These are phyloP conservation scores for Arctium lappa DNA, from an alignment of 129 eudicot genomes.

Conservation along the genomic window DNA sequence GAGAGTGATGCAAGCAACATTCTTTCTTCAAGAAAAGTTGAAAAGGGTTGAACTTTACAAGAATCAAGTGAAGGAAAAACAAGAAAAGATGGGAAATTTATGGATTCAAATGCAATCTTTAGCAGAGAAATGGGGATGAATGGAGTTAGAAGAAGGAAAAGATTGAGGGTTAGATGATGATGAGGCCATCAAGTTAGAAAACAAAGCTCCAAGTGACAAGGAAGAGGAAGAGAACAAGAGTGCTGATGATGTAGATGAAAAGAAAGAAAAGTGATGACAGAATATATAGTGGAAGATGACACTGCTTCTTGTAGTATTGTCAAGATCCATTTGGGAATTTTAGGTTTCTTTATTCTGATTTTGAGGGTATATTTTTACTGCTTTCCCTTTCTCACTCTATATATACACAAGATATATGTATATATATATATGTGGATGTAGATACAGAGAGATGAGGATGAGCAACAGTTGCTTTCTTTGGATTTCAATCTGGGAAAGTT, in stretches of 20 bases:
- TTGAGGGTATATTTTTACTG: not conserved
- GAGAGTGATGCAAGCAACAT: constrained; percentile 38
- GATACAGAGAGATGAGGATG: not conserved
- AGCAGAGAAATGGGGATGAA: constrained; percentile 26
- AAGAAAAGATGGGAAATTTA: constrained; percentile 13
- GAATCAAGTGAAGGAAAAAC: not conserved
- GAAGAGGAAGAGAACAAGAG: constrained; percentile 11
- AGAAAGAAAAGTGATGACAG: constrained; percentile 15
- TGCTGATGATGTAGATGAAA: constrained; percentile 27
- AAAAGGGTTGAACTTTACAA: constrained; percentile 6
- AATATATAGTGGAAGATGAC: constrained; percentile 54
- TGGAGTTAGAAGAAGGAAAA: constrained; percentile 21
- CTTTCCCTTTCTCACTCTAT: constrained; percentile 1
- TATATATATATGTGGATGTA: not conserved
- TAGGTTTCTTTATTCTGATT: constrained; percentile 9
- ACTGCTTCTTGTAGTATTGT: constrained; percentile 26
- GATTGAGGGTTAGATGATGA: constrained; percentile 25
- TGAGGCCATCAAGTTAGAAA: constrained; percentile 20
- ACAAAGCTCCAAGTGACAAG: constrained; percentile 33
- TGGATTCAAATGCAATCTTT: constrained; percentile 9
- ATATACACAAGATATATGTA: not conserved
- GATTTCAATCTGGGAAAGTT: not conserved
- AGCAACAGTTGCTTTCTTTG: not conserved
- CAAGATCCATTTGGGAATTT: constrained; percentile 37
- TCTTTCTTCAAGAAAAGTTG: constrained; percentile 31